A percentile compares a stretch with the other conserved stretches of the same genome.
These are phyloP conservation scores for Leccinum griseonigrum DNA, from an alignment of 1,284 basidiomycete species.

Conservation along the genomic window DNA sequence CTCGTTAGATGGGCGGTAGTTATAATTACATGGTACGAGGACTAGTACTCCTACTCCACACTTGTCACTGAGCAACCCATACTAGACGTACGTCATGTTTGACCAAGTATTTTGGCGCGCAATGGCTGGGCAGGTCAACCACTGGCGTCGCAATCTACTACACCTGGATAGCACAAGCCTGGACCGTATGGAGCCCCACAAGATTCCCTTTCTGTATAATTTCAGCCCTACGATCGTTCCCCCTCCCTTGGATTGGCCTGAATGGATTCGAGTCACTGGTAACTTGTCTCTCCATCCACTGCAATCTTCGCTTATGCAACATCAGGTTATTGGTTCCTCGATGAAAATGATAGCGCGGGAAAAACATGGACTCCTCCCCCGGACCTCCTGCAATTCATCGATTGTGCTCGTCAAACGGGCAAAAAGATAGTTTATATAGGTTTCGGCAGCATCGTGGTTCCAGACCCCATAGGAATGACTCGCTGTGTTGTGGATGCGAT, in stretches of 20 bases:
- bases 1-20: conserved; percentile 80
- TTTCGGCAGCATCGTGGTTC: conserved; percentile 98
- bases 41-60: background rate
- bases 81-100: conserved; percentile 85
- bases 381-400: conserved; percentile 81
- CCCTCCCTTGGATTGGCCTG: conserved; percentile 94
- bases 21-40: conserved; percentile 94
- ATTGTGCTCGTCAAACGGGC: conserved; percentile 63
- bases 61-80: conserved; percentile 5
- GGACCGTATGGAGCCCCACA: conserved; percentile 94
- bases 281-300: conserved; percentile 7
- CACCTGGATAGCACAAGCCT: conserved; percentile 78
- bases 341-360: conserved; percentile 83
- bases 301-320: conserved; percentile 10
- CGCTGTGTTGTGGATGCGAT: conserved; percentile 89
- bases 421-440: conserved; percentile 98
- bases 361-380: conserved; percentile 87
- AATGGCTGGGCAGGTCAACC: conserved; percentile 90
- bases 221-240: conserved; percentile 90
- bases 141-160: conserved; percentile 85
- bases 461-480: conserved; percentile 91
- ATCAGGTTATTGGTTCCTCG: conserved; percentile 91
- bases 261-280: conserved; percentile 97
- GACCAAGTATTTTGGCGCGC: conserved; percentile 99
- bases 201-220: conserved; percentile 97